Evolutionary conservation across 202 grass and related monocot species (phyloP).

Genomic region (Saccharum hybrid): DNA sequence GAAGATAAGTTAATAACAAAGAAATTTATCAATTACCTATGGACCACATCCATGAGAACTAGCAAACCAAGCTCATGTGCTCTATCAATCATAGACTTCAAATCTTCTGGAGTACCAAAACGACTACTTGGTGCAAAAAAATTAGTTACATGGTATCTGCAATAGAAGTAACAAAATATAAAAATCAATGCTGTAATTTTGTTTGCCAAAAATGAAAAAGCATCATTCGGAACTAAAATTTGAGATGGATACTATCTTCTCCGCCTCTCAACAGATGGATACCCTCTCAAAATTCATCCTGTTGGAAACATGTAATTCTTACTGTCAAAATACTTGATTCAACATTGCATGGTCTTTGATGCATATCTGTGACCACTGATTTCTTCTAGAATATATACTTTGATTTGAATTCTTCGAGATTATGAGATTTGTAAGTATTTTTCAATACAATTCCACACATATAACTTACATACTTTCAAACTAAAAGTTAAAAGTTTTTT

Average conservation of each 20-base stretch:
- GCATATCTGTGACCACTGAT: neutral
- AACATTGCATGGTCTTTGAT: neutral
- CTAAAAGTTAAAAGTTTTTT: neutral
- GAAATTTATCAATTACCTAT: constrained; percentile 68
- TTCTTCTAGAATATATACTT: neutral
- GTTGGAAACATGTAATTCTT: constrained; percentile 8
- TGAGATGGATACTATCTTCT: neutral
- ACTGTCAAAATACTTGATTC: neutral
- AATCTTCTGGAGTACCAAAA: constrained; percentile 98
- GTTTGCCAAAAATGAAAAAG: neutral
- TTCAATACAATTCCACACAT: neutral
- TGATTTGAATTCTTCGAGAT: neutral
- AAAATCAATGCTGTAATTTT: neutral
- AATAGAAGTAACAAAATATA: constrained; percentile 46
- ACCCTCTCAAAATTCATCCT: neutral
- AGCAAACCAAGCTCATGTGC: constrained; percentile 92
- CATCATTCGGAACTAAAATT: neutral
- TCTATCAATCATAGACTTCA: constrained; percentile 96
- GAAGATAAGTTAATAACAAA: constrained; percentile 4
- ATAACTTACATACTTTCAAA: neutral
- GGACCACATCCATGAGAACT: constrained; percentile 99
- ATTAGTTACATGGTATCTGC: constrained; percentile 98
- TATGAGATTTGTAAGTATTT: neutral
- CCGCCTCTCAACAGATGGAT: neutral
- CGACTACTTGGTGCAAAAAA: constrained; percentile 99